Percentiles rank a stretch among this genome's conserved stretches.
These are phyloP conservation scores for Pseudonitzschia pungens DNA, from an alignment of 108 stramenopile species.

Conservation along the genomic window DNA sequence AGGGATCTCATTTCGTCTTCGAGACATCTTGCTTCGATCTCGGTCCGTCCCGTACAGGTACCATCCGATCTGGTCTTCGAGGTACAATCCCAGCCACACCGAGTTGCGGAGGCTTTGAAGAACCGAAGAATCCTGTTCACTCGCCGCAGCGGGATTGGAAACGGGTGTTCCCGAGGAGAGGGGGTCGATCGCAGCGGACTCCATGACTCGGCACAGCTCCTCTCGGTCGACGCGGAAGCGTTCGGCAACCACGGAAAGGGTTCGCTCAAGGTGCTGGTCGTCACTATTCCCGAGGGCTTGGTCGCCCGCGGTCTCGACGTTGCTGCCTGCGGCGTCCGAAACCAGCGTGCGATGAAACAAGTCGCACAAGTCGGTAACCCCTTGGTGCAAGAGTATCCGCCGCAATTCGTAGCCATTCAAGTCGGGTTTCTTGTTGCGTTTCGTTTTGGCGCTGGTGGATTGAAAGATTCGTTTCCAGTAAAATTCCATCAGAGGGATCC, in stretches of 20 bases:
- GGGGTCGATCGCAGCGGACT: neutral
- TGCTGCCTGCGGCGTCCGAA: too few species aligned
- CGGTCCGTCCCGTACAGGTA: slow-evolving; percentile 47
- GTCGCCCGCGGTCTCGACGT: neutral
- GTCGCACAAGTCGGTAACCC: slow-evolving; percentile 11
- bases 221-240: neutral
- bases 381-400: neutral
- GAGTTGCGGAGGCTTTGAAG: slow-evolving; percentile 24
- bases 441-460: slow-evolving; percentile 28
- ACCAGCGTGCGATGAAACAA: neutral
- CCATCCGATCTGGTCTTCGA: slow-evolving; percentile 56
- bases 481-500: slow-evolving; percentile 61
- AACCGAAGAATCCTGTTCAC: slow-evolving; percentile 41
- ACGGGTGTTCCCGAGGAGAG: neutral
- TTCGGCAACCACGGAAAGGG: neutral
- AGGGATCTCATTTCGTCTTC: slow-evolving; percentile 49
- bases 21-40: slow-evolving; percentile 49
- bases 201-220: neutral
- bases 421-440: slow-evolving; percentile 3
- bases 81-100: neutral
- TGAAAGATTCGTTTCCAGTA: slow-evolving; percentile 49
- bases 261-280: neutral
- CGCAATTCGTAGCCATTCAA: neutral
- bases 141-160: neutral
- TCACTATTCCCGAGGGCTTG: neutral